These are phyloP conservation scores for Evernia prunastri DNA, from an alignment of 495 filamentous ascomycete species.

Conservation along the genomic window DNA sequence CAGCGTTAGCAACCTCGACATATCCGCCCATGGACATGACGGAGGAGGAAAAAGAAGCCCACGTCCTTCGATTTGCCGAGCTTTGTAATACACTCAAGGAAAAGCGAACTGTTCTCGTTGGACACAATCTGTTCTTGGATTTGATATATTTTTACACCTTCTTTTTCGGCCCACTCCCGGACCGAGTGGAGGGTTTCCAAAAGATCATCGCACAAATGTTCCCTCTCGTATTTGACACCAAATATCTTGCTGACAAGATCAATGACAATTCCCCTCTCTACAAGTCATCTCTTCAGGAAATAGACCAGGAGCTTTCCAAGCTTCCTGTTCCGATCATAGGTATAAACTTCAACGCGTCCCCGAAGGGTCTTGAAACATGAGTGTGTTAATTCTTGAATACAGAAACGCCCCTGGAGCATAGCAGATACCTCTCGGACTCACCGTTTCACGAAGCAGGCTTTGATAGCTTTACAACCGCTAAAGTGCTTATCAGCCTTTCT, in stretches of 20 bases:
- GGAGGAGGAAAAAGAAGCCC: neutral
- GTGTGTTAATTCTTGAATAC: constrained; percentile 15
- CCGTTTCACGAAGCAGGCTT: constrained; percentile 63
- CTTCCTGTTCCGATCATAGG: constrained; percentile 42
- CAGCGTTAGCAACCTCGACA: constrained; percentile 34
- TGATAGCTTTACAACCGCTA: constrained; percentile 64
- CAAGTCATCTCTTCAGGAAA: constrained; percentile 44
- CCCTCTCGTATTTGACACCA: constrained; percentile 69
- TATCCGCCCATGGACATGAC: constrained; percentile 3
- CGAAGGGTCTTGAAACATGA: neutral
- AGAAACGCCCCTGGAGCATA: constrained; percentile 39
- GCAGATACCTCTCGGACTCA: constrained; percentile 41
- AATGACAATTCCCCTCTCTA: constrained; percentile 41
- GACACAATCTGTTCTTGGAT: constrained; percentile 74
- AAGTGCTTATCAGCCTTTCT: constrained; percentile 56
- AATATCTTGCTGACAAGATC: constrained; percentile 61
- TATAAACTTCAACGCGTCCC: constrained; percentile 26
- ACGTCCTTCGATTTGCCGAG: constrained; percentile 29
- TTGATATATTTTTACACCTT: constrained; percentile 62
- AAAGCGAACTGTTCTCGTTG: constrained; percentile 34
- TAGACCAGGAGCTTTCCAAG: constrained; percentile 38
- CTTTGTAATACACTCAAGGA: constrained; percentile 37
- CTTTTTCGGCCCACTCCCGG: constrained; percentile 63
- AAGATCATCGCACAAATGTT: constrained; percentile 49
- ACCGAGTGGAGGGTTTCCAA: constrained; percentile 55